These are phyloP conservation scores for Serendipita sp. DNA, from an alignment of 768 basidiomycete species.

Conservation along the genomic window DNA sequence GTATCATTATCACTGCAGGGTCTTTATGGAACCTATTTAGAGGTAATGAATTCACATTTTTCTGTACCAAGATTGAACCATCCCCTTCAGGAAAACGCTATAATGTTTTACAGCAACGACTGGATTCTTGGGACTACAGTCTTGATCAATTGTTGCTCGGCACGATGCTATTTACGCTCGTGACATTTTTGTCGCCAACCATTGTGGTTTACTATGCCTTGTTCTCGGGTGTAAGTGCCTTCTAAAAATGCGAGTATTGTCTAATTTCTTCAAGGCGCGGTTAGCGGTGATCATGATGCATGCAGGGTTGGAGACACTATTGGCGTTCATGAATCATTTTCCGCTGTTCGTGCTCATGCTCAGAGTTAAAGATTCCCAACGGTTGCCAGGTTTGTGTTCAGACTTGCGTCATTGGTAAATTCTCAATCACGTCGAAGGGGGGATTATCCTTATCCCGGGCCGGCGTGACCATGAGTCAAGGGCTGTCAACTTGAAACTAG, in stretches of 20 bases:
- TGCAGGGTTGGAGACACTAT: constrained; percentile 42
- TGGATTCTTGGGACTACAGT: constrained; percentile 81
- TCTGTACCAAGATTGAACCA: background rate
- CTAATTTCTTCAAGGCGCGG: constrained; percentile 27
- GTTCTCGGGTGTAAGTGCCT: constrained; percentile 46
- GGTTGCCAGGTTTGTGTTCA: constrained; percentile 51
- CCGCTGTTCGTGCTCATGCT: constrained; percentile 81
- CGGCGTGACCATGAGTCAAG: constrained; percentile 2
- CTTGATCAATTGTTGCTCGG: constrained; percentile 91
- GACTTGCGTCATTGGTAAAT: background rate
- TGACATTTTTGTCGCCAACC: constrained; percentile 73
- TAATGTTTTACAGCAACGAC: constrained; percentile 75
- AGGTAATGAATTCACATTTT: constrained; percentile 31
- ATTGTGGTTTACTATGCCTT: constrained; percentile 71
- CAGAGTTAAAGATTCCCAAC: constrained; percentile 62
- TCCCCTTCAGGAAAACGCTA: constrained; percentile 59
- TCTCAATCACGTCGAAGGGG: background rate
- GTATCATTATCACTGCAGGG: constrained; percentile 38
- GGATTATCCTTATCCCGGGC: background rate
- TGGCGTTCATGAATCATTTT: constrained; percentile 81
- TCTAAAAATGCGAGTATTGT: background rate
- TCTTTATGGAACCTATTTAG: constrained; percentile 83
- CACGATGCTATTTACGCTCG: constrained; percentile 70
- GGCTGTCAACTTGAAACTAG: constrained; percentile 7
- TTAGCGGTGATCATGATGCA: constrained; percentile 41